These are phyloP conservation scores for Gnomoniopsis smithogilvyi DNA, from an alignment of 2,329 filamentous ascomycete species.

Conservation along the genomic window DNA sequence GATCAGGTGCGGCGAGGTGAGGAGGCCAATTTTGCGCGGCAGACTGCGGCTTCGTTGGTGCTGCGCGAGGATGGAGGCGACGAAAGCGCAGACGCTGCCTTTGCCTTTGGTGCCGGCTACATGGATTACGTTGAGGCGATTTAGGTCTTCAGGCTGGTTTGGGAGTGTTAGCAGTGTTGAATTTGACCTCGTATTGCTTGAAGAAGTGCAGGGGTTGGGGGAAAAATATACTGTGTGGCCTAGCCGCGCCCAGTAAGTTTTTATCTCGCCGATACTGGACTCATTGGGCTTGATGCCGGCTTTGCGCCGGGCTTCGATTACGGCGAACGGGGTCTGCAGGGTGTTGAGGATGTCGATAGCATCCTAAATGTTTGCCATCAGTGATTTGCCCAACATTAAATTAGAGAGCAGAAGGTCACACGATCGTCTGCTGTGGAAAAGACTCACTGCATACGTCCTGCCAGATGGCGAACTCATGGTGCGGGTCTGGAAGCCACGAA, in stretches of 20 bases:
- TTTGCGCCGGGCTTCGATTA: conserved; percentile 74
- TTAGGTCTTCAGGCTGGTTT: conserved; percentile 43
- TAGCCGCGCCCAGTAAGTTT: conserved; percentile 70
- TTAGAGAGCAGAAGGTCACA: no score
- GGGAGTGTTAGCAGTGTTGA: background rate
- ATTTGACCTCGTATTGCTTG: no score
- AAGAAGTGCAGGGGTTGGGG: background rate
- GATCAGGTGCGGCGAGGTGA: conserved; percentile 67
- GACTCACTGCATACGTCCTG: conserved; percentile 17
- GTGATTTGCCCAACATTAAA: background rate
- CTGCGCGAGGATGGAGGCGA: conserved; percentile 57
- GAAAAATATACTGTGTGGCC: conserved; percentile 61
- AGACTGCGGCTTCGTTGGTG: conserved; percentile 36
- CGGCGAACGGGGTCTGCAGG: conserved; percentile 81
- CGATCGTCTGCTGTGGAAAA: no score
- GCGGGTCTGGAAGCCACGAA: background rate
- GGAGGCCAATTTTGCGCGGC: conserved; percentile 55
- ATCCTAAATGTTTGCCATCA: conserved; percentile 51
- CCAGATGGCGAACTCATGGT: conserved; percentile 13
- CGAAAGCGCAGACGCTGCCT: conserved; percentile 68
- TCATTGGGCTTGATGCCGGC: conserved; percentile 70
- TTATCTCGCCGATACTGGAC: conserved; percentile 72
- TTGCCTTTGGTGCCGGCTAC: conserved; percentile 77
- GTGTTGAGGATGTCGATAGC: conserved; percentile 84
- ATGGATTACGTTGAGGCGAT: conserved; percentile 64